phyloP scores from a whole-genome alignment of 2,329 filamentous ascomycete species.

The Lachnellula suecica region DNA sequence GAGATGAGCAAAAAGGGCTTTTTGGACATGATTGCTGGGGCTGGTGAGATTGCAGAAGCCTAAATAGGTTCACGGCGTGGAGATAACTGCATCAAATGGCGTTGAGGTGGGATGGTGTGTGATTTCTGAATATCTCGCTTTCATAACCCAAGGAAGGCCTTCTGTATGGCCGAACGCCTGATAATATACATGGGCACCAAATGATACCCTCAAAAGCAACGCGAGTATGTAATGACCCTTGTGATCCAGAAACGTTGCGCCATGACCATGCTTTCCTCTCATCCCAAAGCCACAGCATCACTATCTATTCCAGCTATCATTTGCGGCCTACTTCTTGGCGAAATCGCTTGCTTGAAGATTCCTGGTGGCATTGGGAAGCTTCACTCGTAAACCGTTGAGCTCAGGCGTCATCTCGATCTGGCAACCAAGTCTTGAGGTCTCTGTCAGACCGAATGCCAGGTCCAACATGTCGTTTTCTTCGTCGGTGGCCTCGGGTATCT shows the following conservation, averaged over 20 bases:
- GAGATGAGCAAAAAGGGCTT: slow-evolving; percentile 98
- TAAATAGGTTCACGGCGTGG: slow-evolving; percentile 10
- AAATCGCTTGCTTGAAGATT: slow-evolving; percentile 97
- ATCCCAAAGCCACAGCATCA: slow-evolving; percentile 11
- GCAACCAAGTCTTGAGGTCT: slow-evolving; percentile 54
- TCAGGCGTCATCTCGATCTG: slow-evolving; percentile 84
- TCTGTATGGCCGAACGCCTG: slow-evolving; percentile 15
- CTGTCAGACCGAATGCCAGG: slow-evolving; percentile 71
- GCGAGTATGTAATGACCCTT: slow-evolving; percentile 1
- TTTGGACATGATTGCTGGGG: slow-evolving; percentile 79
- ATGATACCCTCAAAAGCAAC: slow-evolving; percentile 21
- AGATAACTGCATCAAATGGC: slow-evolving; percentile 10
- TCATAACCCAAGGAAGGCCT: neutral
- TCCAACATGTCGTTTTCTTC: slow-evolving; percentile 74
- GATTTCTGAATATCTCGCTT: slow-evolving; percentile 3
- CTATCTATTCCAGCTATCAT: slow-evolving; percentile 4
- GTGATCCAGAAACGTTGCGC: slow-evolving; percentile 1
- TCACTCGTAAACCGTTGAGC: slow-evolving; percentile 81
- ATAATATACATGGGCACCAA: slow-evolving; percentile 21
- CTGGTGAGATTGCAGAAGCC: slow-evolving; percentile 48
- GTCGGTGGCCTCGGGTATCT: slow-evolving; percentile 60
- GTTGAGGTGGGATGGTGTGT: slow-evolving; percentile 25
- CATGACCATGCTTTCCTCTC: slow-evolving; percentile 6
- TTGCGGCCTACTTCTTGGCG: slow-evolving; percentile 37
- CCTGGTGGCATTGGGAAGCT: slow-evolving; percentile 87